Conservation (phyloP, 2,329 filamentous ascomycete genomes). For the Neurospora crassa region DNA sequence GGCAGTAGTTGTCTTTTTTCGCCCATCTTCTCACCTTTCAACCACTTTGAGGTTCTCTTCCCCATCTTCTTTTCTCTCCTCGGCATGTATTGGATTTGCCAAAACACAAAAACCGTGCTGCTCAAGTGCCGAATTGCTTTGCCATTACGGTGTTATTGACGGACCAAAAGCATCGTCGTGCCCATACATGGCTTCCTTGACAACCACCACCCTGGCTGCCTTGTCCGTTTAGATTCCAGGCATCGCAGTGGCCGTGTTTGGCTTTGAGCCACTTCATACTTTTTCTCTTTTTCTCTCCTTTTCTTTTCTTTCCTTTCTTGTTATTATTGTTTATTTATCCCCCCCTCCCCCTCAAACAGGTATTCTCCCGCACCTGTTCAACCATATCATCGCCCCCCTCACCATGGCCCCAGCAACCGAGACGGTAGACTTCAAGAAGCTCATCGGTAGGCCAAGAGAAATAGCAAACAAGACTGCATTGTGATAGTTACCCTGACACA, state of each 20-base stretch:
- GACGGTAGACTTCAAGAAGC: conserved; percentile 12
- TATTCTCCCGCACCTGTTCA: neutral
- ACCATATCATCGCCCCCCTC: neutral
- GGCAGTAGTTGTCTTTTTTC: neutral
- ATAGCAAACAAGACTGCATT: conserved; percentile 1
- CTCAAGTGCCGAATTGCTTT: neutral
- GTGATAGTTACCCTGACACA: conserved; percentile 2
- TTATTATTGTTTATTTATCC: too few species aligned
- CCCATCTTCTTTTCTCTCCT: neutral
- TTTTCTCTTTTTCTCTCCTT: too few species aligned
- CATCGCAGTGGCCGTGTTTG: neutral
- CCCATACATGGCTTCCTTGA: neutral
- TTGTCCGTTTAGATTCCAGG: neutral
- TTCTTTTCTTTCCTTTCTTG: too few species aligned
- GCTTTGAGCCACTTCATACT: neutral
- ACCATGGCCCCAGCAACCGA: conserved; percentile 13
- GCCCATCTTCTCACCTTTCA: neutral
- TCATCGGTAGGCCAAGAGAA: conserved; percentile 12
- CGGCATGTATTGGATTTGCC: neutral
- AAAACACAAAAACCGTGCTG: neutral
- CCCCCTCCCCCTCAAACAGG: neutral
- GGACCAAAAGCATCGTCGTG: neutral
- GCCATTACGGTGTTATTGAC: neutral
- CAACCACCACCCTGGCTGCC: neutral
- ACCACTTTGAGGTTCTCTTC: neutral